Conservation (phyloP, 169 alveolate genomes). For the Plasmodium gonderi region DNA sequence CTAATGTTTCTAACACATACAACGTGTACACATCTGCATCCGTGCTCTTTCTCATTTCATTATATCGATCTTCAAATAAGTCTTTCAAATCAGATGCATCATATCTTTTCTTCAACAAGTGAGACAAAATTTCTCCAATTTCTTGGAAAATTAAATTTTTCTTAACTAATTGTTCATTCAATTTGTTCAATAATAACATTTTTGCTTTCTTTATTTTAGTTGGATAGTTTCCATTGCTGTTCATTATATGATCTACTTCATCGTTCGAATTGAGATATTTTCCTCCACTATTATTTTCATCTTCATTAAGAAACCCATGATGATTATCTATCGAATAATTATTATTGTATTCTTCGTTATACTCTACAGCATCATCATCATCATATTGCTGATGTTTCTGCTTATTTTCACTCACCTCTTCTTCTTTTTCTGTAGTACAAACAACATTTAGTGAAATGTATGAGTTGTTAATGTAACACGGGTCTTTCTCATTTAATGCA, state of each 20-base stretch:
- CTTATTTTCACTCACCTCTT: not conserved
- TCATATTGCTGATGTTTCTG: not conserved
- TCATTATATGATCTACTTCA: not conserved
- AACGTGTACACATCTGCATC: not conserved
- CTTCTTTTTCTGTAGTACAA: not conserved
- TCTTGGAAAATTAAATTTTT: not conserved
- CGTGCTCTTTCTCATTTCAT: conserved; percentile 9
- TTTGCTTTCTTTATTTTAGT: conserved; percentile 3
- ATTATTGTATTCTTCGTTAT: not conserved
- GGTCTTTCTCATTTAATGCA: conserved; percentile 3
- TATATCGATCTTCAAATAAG: conserved; percentile 33
- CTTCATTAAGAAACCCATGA: not conserved
- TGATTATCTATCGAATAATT: not conserved
- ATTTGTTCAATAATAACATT: not conserved
- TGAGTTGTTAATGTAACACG: conserved; percentile 15
- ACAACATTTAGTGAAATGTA: conserved; percentile 21
- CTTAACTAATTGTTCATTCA: not conserved
- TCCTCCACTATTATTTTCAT: not conserved
- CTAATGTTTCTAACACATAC: not conserved
- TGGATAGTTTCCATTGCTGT: not conserved
- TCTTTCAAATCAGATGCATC: conserved; percentile 11
- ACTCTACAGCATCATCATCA: not conserved
- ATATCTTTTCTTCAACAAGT: not conserved
- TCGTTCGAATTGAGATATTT: too few species aligned
- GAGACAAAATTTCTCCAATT: not conserved